Evolutionary conservation across 768 basidiomycete species (phyloP).

Genomic region (Hygrophorus pudorinus): DNA sequence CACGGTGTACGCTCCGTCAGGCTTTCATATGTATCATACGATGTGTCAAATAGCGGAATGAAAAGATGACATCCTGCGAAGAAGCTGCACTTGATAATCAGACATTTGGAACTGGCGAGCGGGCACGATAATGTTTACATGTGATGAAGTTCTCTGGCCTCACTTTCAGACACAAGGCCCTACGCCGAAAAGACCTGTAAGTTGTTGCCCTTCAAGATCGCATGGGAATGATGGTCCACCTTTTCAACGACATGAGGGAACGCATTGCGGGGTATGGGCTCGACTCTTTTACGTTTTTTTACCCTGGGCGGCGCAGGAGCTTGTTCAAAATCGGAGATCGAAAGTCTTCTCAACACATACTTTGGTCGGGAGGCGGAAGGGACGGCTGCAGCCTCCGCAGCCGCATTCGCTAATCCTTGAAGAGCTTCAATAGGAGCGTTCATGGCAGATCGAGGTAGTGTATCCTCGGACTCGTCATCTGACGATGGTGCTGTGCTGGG

Average conservation of each 20-base stretch:
- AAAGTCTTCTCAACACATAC: constrained; percentile 22
- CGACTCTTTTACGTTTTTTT: constrained; percentile 78
- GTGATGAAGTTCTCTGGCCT: constrained; percentile 86
- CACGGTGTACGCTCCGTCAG: constrained; percentile 89
- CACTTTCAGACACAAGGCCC: constrained; percentile 77
- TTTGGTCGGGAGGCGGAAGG: constrained; percentile 56
- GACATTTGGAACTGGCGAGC: constrained; percentile 19
- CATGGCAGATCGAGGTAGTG: constrained; percentile 70
- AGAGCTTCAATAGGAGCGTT: constrained; percentile 93
- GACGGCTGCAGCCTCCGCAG: constrained; percentile 83
- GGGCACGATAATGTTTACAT: constrained; percentile 47
- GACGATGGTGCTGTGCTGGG: constrained; percentile 77
- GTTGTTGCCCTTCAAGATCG: constrained; percentile 1
- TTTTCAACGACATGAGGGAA: constrained; percentile 89
- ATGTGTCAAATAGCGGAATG: constrained; percentile 89
- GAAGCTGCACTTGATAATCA: constrained; percentile 54
- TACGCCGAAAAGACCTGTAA: constrained; percentile 20
- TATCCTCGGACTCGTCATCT: constrained; percentile 88
- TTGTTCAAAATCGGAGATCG: constrained; percentile 3
- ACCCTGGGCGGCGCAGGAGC: constrained; percentile 31
- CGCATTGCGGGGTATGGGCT: constrained; percentile 75
- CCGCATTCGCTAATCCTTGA: constrained; percentile 90
- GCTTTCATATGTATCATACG: constrained; percentile 88
- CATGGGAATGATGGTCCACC: constrained; percentile 25
- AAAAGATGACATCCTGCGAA: constrained; percentile 95